phyloP scores from a whole-genome alignment of 345 rosid species.

The Bruguiera parviflora region DNA sequence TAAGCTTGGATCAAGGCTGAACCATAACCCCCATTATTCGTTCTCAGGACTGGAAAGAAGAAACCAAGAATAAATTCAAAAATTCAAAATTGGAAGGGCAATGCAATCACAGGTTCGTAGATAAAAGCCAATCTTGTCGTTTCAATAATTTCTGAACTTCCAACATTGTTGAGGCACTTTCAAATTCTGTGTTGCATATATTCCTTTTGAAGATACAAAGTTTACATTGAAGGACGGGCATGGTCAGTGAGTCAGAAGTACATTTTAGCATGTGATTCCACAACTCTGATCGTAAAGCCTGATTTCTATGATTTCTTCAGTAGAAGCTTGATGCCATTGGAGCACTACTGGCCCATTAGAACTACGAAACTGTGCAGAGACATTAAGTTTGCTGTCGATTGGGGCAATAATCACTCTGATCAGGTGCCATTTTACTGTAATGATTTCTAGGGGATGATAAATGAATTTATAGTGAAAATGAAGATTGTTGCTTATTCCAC shows the following conservation, averaged over 20 bases:
- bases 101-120: conserved; percentile 52
- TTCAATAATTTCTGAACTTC: background rate
- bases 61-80: conserved; percentile 38
- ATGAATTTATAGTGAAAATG: too few species aligned
- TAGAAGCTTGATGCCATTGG: conserved; percentile 61
- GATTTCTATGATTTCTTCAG: conserved; percentile 54
- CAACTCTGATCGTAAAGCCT: conserved; percentile 48
- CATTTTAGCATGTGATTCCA: conserved; percentile 72
- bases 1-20: background rate
- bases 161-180: background rate
- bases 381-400: conserved; percentile 65
- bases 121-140: background rate
- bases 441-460: background rate
- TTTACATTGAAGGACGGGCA: conserved; percentile 65
- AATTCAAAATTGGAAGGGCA: conserved; percentile 53
- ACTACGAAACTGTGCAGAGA: conserved; percentile 46
- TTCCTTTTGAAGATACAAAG: conserved; percentile 50
- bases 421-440: conserved; percentile 15
- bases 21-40: background rate
- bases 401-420: conserved; percentile 55
- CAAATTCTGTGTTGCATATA: background rate
- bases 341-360: conserved; percentile 79
- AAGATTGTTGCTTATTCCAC: background rate
- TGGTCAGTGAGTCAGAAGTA: conserved; percentile 87
- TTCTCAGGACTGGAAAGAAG: conserved; percentile 47